Percentiles rank a stretch among this genome's conserved stretches.
Conservation (phyloP, 2,329 filamentous ascomycete species). For the Cordyceps cateniannulata region DNA sequence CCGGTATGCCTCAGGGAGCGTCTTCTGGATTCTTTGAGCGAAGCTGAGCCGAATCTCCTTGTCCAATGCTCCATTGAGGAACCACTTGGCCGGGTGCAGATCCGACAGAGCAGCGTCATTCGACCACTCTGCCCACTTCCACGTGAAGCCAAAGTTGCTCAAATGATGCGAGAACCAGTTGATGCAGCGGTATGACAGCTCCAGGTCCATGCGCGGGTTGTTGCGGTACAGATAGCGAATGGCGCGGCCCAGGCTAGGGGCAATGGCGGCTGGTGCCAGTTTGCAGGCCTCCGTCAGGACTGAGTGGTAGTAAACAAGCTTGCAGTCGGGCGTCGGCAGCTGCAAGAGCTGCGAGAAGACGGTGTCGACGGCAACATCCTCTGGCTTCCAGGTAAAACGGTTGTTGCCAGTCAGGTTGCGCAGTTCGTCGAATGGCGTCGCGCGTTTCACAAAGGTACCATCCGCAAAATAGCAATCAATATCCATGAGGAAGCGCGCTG, state of each 20-base stretch:
- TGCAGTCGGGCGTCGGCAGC: conserved; percentile 81
- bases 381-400: conserved; percentile 86
- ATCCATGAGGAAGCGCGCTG: conserved; percentile 85
- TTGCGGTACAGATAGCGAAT: conserved; percentile 88
- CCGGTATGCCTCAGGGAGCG: conserved; percentile 78
- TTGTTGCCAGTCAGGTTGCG: conserved; percentile 58
- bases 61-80: conserved; percentile 83
- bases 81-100: conserved; percentile 83
- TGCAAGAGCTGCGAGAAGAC: conserved; percentile 94
- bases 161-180: conserved; percentile 98
- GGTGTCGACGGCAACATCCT: conserved; percentile 94
- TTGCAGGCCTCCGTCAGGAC: conserved; percentile 94
- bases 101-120: conserved; percentile 74
- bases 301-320: conserved; percentile 93
- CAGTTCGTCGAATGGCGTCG: conserved; percentile 86
- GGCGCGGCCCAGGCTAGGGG: conserved; percentile 84
- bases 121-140: conserved; percentile 98
- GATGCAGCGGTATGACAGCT: conserved; percentile 79
- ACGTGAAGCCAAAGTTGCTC: conserved; percentile 98
- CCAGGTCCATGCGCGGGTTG: conserved; percentile 75
- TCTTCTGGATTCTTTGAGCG: conserved; percentile 91
- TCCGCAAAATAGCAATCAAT: conserved; percentile 91
- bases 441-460: conserved; percentile 86
- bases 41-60: conserved; percentile 97
- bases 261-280: conserved; percentile 91